Evolutionary conservation across 2,329 filamentous ascomycete species (phyloP).

Genomic region (Penicillium brevicompactum): DNA sequence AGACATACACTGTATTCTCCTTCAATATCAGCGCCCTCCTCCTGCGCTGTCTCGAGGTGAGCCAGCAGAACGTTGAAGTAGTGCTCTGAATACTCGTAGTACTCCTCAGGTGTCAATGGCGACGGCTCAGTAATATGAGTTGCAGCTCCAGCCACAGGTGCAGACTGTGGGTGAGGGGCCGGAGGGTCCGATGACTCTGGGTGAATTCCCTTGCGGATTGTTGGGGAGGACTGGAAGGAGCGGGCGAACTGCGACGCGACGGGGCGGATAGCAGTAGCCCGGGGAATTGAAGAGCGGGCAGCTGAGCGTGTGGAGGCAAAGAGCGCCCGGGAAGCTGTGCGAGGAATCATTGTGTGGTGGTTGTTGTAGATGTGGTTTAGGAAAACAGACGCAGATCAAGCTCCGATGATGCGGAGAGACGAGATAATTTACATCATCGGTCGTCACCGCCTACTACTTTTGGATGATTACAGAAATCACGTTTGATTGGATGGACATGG

Average conservation of each 20-base stretch:
- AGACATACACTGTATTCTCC: slow-evolving; percentile 81
- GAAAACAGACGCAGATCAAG: slow-evolving; percentile 1
- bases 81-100: slow-evolving; percentile 74
- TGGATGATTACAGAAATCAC: neutral
- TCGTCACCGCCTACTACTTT: slow-evolving; percentile 1
- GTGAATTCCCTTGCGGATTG: slow-evolving; percentile 55
- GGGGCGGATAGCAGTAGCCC: slow-evolving; percentile 12
- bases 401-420: slow-evolving; percentile 12
- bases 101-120: slow-evolving; percentile 69
- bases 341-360: slow-evolving; percentile 35
- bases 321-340: slow-evolving; percentile 45
- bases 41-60: slow-evolving; percentile 72
- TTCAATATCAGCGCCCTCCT: slow-evolving; percentile 73
- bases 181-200: slow-evolving; percentile 61
- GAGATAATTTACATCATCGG: slow-evolving; percentile 14
- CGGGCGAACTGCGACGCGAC: slow-evolving; percentile 9
- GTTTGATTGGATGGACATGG: slow-evolving; percentile 4
- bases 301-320: slow-evolving; percentile 24
- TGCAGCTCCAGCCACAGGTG: slow-evolving; percentile 45
- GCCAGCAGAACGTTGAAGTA: slow-evolving; percentile 66
- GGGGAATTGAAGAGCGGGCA: slow-evolving; percentile 19
- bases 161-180: slow-evolving; percentile 41
- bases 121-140: slow-evolving; percentile 56
- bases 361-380: neutral
- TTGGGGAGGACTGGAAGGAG: slow-evolving; percentile 40